Evolutionary conservation across 179 eudicot genomes (phyloP).

Genomic region (Gypsophila paniculata): DNA sequence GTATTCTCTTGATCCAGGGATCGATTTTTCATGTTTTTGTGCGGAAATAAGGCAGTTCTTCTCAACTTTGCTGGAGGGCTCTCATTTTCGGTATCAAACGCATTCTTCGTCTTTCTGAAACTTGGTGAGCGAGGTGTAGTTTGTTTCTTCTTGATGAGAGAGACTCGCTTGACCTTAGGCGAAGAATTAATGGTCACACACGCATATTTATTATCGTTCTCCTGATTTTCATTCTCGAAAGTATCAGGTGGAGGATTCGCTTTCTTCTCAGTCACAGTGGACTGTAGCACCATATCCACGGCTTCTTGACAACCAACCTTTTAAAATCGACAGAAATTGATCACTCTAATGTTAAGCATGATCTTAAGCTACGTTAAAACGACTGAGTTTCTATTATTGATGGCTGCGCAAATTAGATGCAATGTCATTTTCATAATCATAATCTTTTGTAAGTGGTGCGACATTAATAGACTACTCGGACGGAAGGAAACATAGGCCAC

Average conservation of each 20-base stretch:
- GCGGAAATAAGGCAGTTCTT: slow-evolving; percentile 30
- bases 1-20: slow-evolving; percentile 29
- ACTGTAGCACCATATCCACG: slow-evolving; percentile 46
- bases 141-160: slow-evolving; percentile 35
- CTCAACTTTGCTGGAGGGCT: slow-evolving; percentile 38
- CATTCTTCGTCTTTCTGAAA: slow-evolving; percentile 23
- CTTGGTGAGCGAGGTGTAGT: slow-evolving; percentile 31
- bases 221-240: slow-evolving; percentile 17
- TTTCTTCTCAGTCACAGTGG: slow-evolving; percentile 32
- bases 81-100: slow-evolving; percentile 37
- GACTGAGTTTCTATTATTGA: background rate
- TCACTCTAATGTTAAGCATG: background rate
- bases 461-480: background rate
- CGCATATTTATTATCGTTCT: slow-evolving; percentile 27
- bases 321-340: background rate
- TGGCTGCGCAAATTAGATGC: background rate
- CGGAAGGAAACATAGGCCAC: background rate
- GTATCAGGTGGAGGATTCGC: slow-evolving; percentile 16
- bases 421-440: background rate
- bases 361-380: background rate
- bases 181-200: slow-evolving; percentile 37
- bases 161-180: slow-evolving; percentile 44
- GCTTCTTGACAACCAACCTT: slow-evolving; percentile 92
- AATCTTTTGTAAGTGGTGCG: too few relatives aligned
- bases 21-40: slow-evolving; percentile 24